Conservation (phyloP, 352 stramenopile species). For the Pythium chondricola region DNA sequence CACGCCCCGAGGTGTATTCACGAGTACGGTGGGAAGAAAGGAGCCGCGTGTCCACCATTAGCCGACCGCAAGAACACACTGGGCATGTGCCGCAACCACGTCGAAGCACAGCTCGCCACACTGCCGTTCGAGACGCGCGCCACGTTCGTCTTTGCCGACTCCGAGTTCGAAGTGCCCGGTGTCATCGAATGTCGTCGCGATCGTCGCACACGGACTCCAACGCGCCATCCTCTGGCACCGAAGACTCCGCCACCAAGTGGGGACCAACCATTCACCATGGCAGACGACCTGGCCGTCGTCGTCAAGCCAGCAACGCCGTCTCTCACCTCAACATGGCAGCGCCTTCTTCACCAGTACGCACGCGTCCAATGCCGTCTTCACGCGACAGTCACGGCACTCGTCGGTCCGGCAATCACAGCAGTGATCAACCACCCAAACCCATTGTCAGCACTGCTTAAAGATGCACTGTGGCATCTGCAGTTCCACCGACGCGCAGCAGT, state of each 20-base stretch:
- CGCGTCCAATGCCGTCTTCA: background rate
- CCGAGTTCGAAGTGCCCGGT: slow-evolving; percentile 58
- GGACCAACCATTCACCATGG: background rate
- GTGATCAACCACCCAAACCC: slow-evolving; percentile 32
- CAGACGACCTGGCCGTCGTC: background rate
- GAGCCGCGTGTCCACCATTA: slow-evolving; percentile 31
- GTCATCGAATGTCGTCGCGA: slow-evolving; percentile 52
- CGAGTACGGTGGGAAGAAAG: slow-evolving; percentile 29
- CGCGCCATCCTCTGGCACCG: slow-evolving; percentile 46
- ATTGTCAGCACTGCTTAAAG: slow-evolving; percentile 37
- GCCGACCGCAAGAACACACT: slow-evolving; percentile 42
- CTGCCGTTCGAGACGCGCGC: slow-evolving; percentile 45
- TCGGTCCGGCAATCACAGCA: background rate
- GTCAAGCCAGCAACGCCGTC: slow-evolving; percentile 2
- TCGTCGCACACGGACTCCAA: slow-evolving; percentile 6
- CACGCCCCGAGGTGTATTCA: slow-evolving; percentile 54
- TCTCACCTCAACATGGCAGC: background rate
- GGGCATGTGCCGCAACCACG: slow-evolving; percentile 66
- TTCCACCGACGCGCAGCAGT: slow-evolving; percentile 42
- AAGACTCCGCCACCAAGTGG: slow-evolving; percentile 24
- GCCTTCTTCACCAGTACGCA: background rate
- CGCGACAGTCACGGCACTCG: background rate
- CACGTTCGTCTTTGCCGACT: slow-evolving; percentile 34
- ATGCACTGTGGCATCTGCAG: slow-evolving; percentile 52
- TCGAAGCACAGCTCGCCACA: slow-evolving; percentile 52